Evolutionary conservation across 441 rosid species (phyloP), one percentile per base, ranked within the genome.

Genomic region (Eruca vesicaria): DNA sequence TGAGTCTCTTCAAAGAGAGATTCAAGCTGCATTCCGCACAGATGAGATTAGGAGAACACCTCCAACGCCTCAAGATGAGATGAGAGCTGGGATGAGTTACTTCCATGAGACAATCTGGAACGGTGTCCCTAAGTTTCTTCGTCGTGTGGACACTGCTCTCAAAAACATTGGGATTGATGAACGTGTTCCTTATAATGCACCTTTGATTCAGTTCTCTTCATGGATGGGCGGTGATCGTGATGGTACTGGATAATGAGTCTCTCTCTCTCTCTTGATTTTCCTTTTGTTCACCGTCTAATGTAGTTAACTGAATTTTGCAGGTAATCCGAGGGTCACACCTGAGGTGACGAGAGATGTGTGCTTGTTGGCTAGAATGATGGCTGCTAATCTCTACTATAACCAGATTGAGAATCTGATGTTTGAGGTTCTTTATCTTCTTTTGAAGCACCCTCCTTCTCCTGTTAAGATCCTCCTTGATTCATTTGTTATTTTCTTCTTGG

Each of bases 291-390:
- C 31, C 31, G 0, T 2, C 31, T 28, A 3, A 23, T 23, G 28
- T 23, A 23, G 2, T 23, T 28, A 0, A 28, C 32, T 29, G 32
- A 29, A 29, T 29, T 23, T 29, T 29, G 32, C 32, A 29, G 32
- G 32, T 29, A 29, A 29, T 29, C 32, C 32, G 1, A 29, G 32
- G 32, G 32, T 29, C 32, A 29, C 32, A 29, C 32, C 32, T 29
- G 32, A 29, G 7, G 32, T 29, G 7, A 29, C 32, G 0, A 29
- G 91, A 75, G 89, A 87, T 72, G 91, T 86, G 63, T 87, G 91
- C 83, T 74, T 87, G 67, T 76, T 87, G 78, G 89, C 89, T 74
- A 81, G 89, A 74, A 82, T 87, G 91, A 87, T 87, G 91, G 91
- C 91, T 60, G 84, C 89, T 31, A 87, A 87, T 75, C 60, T 87